Base-by-base conservation (phyloP, 805 yeast species). In the Wickerhamiella musiphila region DNA sequence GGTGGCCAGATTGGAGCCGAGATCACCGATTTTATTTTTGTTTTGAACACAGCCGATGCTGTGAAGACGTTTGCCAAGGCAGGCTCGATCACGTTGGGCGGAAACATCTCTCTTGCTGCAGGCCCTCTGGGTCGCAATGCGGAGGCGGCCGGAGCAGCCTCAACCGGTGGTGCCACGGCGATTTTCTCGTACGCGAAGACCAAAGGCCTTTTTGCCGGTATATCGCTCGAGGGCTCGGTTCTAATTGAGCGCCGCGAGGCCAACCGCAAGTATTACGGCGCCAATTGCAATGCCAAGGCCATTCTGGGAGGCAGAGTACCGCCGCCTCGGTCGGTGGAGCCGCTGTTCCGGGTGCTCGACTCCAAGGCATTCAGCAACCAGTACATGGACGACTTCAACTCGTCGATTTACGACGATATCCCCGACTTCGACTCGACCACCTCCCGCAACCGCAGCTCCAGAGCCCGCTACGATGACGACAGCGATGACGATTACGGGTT, bases 1-100 rank as follows among this genome's bases (percentile, higher is more conserved):
- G 98, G 98, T 37, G 98, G 98, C 27, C 92, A 83, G 60, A 70
- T 90, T 42, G 98, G 98, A 26, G 84, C 94, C 6, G 98, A 86
- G 53, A 61, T 86, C 47, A 86, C 98, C 2, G 96, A 86, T 59
- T 86, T 86, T 50, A 94, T 86, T 18, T 86, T 86, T 52, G 84
- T 90, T 38, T 65, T 86, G 42, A 86, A 90, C 58, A 70, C 78
- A 10, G 65, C 69, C 32, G 70, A 83, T 2, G 96, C 98, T 2
- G 98, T 86, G 29, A 81, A 78, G 40, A 73, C 94, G 8, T 86
- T 86, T 57, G 82, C 95, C 10, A 94, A 83, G 52, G 69, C 76
- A 42, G 98, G 98, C 4, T 79, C 94, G 12, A 72, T 86, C 37
- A 90, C 96, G 2, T 63, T 86, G 31, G 98, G 98, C 46, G 94